These are phyloP conservation scores for Wallemia hederae DNA, from an alignment of 1,284 basidiomycete species.

Conservation along the genomic window DNA sequence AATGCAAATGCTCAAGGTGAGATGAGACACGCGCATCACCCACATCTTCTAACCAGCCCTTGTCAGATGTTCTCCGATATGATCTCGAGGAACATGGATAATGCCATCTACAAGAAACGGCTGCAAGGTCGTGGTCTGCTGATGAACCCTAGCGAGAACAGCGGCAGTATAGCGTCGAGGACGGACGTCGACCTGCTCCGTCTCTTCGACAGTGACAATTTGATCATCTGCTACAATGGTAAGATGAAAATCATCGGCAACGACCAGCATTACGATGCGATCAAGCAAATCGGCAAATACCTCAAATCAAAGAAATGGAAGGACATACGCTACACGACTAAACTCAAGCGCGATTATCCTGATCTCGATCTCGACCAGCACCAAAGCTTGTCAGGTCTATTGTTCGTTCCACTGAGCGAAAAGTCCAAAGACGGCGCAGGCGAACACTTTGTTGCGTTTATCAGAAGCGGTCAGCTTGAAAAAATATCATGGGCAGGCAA, in stretches of 20 bases:
- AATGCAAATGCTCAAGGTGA: background rate
- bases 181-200: slow-evolving; percentile 50
- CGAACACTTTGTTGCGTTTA: slow-evolving; percentile 42
- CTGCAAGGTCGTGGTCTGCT: slow-evolving; percentile 51
- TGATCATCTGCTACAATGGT: slow-evolving; percentile 55
- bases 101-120: slow-evolving; percentile 47
- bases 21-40: background rate
- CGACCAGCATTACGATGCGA: slow-evolving; percentile 53
- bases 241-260: slow-evolving; percentile 59
- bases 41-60: slow-evolving; percentile 26
- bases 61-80: slow-evolving; percentile 56
- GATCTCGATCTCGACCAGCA: background rate
- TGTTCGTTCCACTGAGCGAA: slow-evolving; percentile 28
- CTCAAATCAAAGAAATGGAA: slow-evolving; percentile 32
- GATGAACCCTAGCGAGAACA: slow-evolving; percentile 45
- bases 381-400: background rate
- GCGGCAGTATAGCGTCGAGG: slow-evolving; percentile 57
- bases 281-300: slow-evolving; percentile 55
- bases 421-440: slow-evolving; percentile 39
- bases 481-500: slow-evolving; percentile 53
- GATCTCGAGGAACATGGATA: slow-evolving; percentile 55
- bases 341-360: background rate
- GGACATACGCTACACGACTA: background rate
- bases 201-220: slow-evolving; percentile 62
- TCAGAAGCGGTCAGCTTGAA: slow-evolving; percentile 43